A percentile compares a stretch with the other conserved stretches of the same genome.
These are phyloP conservation scores for Santalum album DNA, from an alignment of 164 flowering plant genomes.

Conservation along the genomic window DNA sequence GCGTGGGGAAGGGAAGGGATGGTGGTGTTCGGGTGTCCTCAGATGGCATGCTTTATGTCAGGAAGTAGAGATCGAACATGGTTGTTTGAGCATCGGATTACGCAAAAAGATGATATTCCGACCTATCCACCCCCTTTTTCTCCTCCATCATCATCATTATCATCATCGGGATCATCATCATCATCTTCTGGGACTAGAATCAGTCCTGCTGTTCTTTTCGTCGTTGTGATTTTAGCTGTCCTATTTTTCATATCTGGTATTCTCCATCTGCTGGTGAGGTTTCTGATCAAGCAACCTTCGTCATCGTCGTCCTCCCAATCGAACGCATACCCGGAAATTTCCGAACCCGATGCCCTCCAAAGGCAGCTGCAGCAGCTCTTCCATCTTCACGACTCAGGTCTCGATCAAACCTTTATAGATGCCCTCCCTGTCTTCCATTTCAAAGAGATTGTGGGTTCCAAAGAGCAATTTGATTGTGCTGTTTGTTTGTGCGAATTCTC, in stretches of 20 bases:
- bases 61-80: conserved; percentile 3
- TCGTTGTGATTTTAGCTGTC: not conserved
- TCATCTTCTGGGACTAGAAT: not conserved
- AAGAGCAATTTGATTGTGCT: conserved; percentile 36
- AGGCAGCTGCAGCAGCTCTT: conserved; percentile 66
- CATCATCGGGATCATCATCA: not conserved
- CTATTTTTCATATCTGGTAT: not conserved
- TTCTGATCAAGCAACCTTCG: not conserved
- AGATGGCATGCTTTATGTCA: conserved; percentile 19
- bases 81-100: not conserved
- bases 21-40: conserved; percentile 11
- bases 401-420: conserved; percentile 64
- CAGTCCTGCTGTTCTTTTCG: not conserved
- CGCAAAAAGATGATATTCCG: not conserved
- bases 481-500: conserved; percentile 10
- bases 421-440: conserved; percentile 59
- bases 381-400: conserved; percentile 58
- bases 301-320: conserved; percentile 28
- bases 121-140: not conserved
- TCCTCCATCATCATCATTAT: not conserved
- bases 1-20: not conserved
- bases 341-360: conserved; percentile 47
- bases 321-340: conserved; percentile 32
- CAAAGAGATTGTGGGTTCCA: conserved; percentile 46
- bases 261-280: not conserved